Evolutionary conservation across 441 rosid species (phyloP), one percentile per base, ranked within the genome.

Genomic region (Melastoma candidum): DNA sequence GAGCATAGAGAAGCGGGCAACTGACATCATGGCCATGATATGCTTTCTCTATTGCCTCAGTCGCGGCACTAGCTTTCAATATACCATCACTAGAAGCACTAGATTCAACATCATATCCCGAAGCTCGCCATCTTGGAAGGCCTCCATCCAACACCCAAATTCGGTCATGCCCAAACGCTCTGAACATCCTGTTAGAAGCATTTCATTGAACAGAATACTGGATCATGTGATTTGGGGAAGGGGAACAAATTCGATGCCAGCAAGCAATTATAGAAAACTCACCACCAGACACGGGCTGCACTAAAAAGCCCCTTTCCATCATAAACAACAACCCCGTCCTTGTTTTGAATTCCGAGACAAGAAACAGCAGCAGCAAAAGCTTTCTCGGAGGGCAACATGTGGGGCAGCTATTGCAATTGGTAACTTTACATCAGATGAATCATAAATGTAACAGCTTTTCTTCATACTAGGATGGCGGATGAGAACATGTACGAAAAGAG

Each of bases 231-330:
- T 12, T 11, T 46, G 12, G 39, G 47, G 47, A 49, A 22, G 54
- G 1, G 22, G 22, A 17, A 17, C 22, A 1, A 48, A 55, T 14
- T 12, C 51, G 60, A 44, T 45, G 57, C 53, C 22, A 48, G 44
- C 54, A 60, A 52, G 32, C 12, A 39, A 52, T 32, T 11, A 46
- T 17, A 7, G 47, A 41, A 4, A 57, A 72, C 99, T 68, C 73
- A 93, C 99, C 99, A 93, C 97, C 99, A 89, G 56, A 87, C 99
- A 57, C 99, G 97, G 61, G 99, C 90, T 45, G 99, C 97, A 65
- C 99, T 89, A 60, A 86, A 93, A 68, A 93, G 61, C 12, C 99
- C 99, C 78, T 87, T 87, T 53, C 95, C 99, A 71, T 93, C 99
- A 59, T 93, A 93, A 64, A 93, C 97, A 66, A 93, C 90, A 39